Evolutionary conservation across 192 early-diverging fungal genomes (phyloP).

Genomic region (Coemansia sp.): DNA sequence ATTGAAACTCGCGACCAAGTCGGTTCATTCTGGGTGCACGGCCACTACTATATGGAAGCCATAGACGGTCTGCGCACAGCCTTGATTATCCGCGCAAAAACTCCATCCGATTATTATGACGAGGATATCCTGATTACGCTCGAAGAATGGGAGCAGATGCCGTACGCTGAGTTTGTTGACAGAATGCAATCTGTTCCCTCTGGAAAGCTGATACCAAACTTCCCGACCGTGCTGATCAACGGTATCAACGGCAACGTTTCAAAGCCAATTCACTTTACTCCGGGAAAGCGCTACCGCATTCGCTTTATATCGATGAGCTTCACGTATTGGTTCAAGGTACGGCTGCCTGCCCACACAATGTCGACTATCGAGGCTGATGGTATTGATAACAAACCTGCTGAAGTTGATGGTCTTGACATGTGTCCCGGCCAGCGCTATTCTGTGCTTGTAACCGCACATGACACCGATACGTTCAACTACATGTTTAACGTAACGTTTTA

Average conservation of each 20-base stretch:
- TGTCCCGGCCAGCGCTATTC: slow-evolving; percentile 76
- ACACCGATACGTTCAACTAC: slow-evolving; percentile 57
- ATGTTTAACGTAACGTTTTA: slow-evolving; percentile 67
- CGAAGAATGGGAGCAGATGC: slow-evolving; percentile 59
- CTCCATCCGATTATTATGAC: slow-evolving; percentile 54
- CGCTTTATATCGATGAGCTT: slow-evolving; percentile 72
- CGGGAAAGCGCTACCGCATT: slow-evolving; percentile 74
- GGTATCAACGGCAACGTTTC: slow-evolving; percentile 36
- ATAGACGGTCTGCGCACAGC: slow-evolving; percentile 74
- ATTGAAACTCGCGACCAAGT: slow-evolving; percentile 57
- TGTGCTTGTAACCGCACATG: slow-evolving; percentile 71
- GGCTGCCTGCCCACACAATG: slow-evolving; percentile 76
- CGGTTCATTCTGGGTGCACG: slow-evolving; percentile 85
- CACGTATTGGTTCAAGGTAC: slow-evolving; percentile 64
- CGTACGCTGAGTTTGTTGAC: slow-evolving; percentile 1
- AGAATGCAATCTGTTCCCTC: slow-evolving; percentile 33
- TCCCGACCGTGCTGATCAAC: slow-evolving; percentile 32
- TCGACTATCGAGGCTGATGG: slow-evolving; percentile 81
- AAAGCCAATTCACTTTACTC: slow-evolving; percentile 53
- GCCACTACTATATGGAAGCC: slow-evolving; percentile 68
- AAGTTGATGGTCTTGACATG: slow-evolving; percentile 55
- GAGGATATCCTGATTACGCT: slow-evolving; percentile 59
- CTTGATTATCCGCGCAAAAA: slow-evolving; percentile 55
- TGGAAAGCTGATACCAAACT: neutral
- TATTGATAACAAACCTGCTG: slow-evolving; percentile 53